Evolutionary conservation across 108 stramenopile species (phyloP).

Genomic region (Pseudonitzschia delicatissima): DNA sequence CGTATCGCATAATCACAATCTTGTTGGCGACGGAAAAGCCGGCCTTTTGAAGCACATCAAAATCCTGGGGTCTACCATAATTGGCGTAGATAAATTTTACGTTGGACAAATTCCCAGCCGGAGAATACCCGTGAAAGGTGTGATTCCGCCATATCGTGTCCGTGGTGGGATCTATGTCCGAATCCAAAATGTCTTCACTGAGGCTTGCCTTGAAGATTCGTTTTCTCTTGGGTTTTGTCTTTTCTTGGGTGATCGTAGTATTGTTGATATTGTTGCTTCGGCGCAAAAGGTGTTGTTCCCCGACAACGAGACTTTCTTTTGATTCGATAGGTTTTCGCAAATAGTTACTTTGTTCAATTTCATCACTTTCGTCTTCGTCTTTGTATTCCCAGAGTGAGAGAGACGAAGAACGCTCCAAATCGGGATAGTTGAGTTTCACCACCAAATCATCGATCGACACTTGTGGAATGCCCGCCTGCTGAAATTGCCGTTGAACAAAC

Average conservation of each 20-base stretch:
- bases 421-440: constrained; percentile 51
- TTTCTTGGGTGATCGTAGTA: not conserved
- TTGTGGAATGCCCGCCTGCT: constrained; percentile 32
- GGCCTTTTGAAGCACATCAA: constrained; percentile 38
- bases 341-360: not conserved
- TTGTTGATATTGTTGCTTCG: not conserved
- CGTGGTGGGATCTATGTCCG: constrained; percentile 24
- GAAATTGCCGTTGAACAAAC: constrained; percentile 39
- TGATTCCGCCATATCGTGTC: constrained; percentile 61
- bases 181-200: constrained; percentile 33
- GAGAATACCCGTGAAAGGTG: constrained; percentile 62
- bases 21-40: constrained; percentile 44
- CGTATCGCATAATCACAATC: constrained; percentile 65
- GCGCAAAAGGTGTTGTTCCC: not conserved
- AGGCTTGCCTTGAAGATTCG: constrained; percentile 43
- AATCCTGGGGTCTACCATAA: constrained; percentile 68
- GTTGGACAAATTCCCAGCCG: constrained; percentile 37
- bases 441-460: constrained; percentile 41
- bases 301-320: not conserved
- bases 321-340: not conserved
- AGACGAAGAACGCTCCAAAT: constrained; percentile 9
- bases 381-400: not conserved
- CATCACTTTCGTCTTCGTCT: not conserved
- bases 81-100: constrained; percentile 60
- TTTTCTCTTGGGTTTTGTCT: not conserved